Evolutionary conservation across 192 early-diverging fungal species (phyloP), one percentile per base, ranked within the genome.

Genomic region (Ambispora gerdemannii): DNA sequence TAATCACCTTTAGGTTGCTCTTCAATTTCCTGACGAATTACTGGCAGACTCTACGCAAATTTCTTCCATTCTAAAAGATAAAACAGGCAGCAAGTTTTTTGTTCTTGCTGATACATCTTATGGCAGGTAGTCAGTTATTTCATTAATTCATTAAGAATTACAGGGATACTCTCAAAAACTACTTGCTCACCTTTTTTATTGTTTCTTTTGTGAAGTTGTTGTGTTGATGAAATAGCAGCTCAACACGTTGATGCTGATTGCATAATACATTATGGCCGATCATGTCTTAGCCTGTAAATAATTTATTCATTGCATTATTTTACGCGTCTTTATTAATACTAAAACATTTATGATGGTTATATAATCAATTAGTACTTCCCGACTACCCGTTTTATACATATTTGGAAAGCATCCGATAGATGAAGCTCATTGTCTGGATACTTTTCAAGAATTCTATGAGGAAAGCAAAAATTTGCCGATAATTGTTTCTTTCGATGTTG

Each of bases 221-320:
- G 97, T 75, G 93, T 97, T 0, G 97, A 99, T 75, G 93, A 96
- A 71, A 90, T 99, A 1, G 95, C 97, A 24, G 95, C 95, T 6
- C 84, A 94, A 76, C 97, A 99, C 72, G 88, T 87, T 34, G 59
- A 78, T 7, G 87, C 94, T 15, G 92, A 98, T 51, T 72, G 92
- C n/a, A 88, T 99, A 31, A 86, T 99, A 31, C 97, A 99, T 77
- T 99, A 92, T 82, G 97, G 97, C 2, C 89, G 89, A 24, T 87
- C 95, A 6, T 99, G 97, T 72, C 77, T 97, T 43, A 90, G 88
- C 70, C 84, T 89, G 85, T 89, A 82, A 78, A 84, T 80, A 7
- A 3, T 38, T n/a, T 36, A 17, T 24, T 22, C 38, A 38, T 36
- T 52, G 11, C 22, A 31, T 34, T 24, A 7, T 43, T 27, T 65